Conservation (phyloP, 176 grass and related monocot genomes). For the Musa schizocarpa region DNA sequence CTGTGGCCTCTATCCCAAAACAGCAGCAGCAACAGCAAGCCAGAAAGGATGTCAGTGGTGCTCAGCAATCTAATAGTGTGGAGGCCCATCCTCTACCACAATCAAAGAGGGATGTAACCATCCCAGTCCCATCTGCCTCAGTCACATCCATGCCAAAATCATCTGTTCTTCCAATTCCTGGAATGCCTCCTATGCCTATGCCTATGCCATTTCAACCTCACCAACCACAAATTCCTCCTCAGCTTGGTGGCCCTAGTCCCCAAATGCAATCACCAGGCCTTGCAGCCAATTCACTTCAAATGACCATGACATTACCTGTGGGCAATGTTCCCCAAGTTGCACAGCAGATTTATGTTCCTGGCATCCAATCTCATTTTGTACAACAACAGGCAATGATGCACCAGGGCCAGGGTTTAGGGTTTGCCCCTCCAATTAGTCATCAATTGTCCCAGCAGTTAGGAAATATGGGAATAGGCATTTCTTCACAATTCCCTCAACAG, state of each 20-base stretch:
- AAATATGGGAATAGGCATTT: slow-evolving; percentile 34
- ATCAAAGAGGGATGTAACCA: slow-evolving; percentile 3
- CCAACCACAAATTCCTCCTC: slow-evolving; percentile 46
- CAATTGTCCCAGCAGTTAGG: slow-evolving; percentile 52
- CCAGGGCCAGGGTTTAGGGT: slow-evolving; percentile 58
- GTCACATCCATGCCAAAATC: slow-evolving; percentile 3
- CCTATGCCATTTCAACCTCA: slow-evolving; percentile 32
- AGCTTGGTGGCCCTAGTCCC: slow-evolving; percentile 42
- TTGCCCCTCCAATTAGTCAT: slow-evolving; percentile 30
- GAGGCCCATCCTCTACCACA: slow-evolving; percentile 4
- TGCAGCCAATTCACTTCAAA: slow-evolving; percentile 54
- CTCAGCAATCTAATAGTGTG: slow-evolving; percentile 32
- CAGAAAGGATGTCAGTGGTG: slow-evolving; percentile 11
- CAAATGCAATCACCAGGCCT: slow-evolving; percentile 51
- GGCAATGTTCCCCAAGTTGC: slow-evolving; percentile 50
- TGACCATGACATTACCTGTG: slow-evolving; percentile 54
- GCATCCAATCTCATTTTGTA: slow-evolving; percentile 38
- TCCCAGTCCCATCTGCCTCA: neutral
- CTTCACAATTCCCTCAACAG: slow-evolving; percentile 42
- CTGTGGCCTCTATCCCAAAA: slow-evolving; percentile 36
- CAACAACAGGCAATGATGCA: slow-evolving; percentile 60
- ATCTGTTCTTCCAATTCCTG: slow-evolving; percentile 16
- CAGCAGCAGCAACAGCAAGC: slow-evolving; percentile 36
- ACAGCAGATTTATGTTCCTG: slow-evolving; percentile 55
- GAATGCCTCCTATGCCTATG: slow-evolving; percentile 14